These are phyloP conservation scores for Leishmania lainsoni DNA, from an alignment of 208 protist genomes.

Conservation along the genomic window DNA sequence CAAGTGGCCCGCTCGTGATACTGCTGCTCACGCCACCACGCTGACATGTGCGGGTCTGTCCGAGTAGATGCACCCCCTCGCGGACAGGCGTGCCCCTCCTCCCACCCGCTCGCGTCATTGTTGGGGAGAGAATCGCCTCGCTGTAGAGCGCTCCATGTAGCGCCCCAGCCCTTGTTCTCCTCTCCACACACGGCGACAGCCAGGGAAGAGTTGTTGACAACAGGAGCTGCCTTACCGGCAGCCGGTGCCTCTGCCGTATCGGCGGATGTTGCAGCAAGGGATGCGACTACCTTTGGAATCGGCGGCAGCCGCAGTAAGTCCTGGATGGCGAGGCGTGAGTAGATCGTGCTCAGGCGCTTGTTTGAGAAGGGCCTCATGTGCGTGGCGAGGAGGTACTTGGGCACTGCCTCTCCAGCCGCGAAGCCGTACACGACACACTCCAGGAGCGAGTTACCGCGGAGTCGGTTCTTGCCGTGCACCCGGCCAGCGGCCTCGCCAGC, in stretches of 20 bases:
- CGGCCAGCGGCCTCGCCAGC: slow-evolving; percentile 95
- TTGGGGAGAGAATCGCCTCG: no score
- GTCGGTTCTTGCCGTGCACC: slow-evolving; percentile 95
- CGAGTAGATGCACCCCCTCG: no score
- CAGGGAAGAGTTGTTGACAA: slow-evolving; percentile 11
- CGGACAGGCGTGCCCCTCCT: slow-evolving; percentile 7
- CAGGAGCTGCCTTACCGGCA: slow-evolving; percentile 26
- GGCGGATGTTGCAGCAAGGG: slow-evolving; percentile 37
- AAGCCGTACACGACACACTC: slow-evolving; percentile 96
- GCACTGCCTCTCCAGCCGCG: slow-evolving; percentile 59
- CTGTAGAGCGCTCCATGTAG: slow-evolving; percentile 38
- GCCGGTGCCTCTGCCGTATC: slow-evolving; percentile 40
- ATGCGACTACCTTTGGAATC: slow-evolving; percentile 44
- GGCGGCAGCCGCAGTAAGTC: slow-evolving; percentile 41
- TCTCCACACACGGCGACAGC: slow-evolving; percentile 37
- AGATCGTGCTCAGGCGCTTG: slow-evolving; percentile 53
- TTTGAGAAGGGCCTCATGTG: slow-evolving; percentile 58
- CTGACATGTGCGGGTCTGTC: no score
- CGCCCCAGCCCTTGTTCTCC: slow-evolving; percentile 6
- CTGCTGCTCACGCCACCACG: no score
- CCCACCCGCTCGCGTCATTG: slow-evolving; percentile 40
- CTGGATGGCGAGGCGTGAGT: slow-evolving; percentile 37
- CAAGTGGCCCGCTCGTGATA: no score
- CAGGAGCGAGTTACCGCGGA: slow-evolving; percentile 95
- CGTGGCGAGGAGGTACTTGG: slow-evolving; percentile 55